These are phyloP conservation scores for Trichodelitschia bisporula DNA, from an alignment of 495 filamentous ascomycete genomes.

Conservation along the genomic window DNA sequence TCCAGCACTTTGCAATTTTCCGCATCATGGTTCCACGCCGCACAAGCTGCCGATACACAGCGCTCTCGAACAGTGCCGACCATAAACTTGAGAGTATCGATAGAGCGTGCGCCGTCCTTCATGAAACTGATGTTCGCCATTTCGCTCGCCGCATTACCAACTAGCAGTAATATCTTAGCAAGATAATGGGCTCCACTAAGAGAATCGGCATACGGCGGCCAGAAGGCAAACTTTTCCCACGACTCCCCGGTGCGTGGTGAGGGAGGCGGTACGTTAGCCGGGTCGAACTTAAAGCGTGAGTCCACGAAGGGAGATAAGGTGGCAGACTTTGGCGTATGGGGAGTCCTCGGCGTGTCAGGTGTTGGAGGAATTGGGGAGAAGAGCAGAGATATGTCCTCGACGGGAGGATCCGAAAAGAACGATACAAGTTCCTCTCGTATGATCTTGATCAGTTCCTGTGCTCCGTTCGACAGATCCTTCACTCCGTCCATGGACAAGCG, in stretches of 20 bases:
- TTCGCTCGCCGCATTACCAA: slow-evolving; percentile 67
- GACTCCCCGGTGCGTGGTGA: slow-evolving; percentile 50
- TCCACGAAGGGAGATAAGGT: slow-evolving; percentile 26
- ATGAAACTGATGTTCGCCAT: slow-evolving; percentile 52
- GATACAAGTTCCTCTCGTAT: slow-evolving; percentile 52
- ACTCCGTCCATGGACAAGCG: slow-evolving; percentile 48
- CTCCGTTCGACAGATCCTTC: slow-evolving; percentile 47
- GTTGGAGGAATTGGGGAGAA: slow-evolving; percentile 55
- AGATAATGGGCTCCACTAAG: slow-evolving; percentile 74
- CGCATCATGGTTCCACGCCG: slow-evolving; percentile 71
- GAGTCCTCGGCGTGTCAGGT: slow-evolving; percentile 39
- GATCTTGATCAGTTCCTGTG: slow-evolving; percentile 53
- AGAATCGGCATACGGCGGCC: slow-evolving; percentile 81
- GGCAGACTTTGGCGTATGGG: slow-evolving; percentile 21
- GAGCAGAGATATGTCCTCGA: slow-evolving; percentile 68
- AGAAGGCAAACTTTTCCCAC: slow-evolving; percentile 92
- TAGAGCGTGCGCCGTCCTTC: slow-evolving; percentile 25
- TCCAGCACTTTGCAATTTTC: slow-evolving; percentile 75
- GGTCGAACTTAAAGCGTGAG: slow-evolving; percentile 54
- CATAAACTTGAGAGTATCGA: slow-evolving; percentile 43
- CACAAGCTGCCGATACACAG: slow-evolving; percentile 51
- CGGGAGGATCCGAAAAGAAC: slow-evolving; percentile 74
- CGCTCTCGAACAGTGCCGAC: slow-evolving; percentile 64
- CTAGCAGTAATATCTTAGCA: slow-evolving; percentile 46
- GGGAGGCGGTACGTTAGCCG: slow-evolving; percentile 49